Base-by-base conservation (phyloP, 169 alveolate genomes). In the Theileria orientalis region DNA sequence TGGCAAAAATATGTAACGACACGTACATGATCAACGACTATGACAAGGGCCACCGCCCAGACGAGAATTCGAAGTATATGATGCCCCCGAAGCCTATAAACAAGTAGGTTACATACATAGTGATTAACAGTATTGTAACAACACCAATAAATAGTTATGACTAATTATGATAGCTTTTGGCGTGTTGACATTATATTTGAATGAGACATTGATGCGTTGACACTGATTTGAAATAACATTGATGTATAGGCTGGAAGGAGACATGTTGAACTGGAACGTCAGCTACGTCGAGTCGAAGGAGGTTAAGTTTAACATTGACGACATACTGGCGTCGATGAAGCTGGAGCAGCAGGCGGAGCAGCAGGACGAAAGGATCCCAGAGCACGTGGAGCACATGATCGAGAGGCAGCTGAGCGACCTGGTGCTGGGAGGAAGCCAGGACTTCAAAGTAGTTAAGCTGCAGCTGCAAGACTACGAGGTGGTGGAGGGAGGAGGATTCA, bases 81-180 rank as follows among this genome's bases (percentile, higher is more conserved):
- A 59, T 74, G 19, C 75, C 84, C 0, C 90, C 85, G 30, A 78
- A 68, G n/a, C 83, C 84, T 33, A 75, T 84, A 13, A 63, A 63
- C 27, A 74, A 83, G 91, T 73, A 77, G 21, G 5, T 37, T 7
- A 37, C 44, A 37, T 7, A 7, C 5, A 37, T 37, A 37, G 9
- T 37, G 9, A 37, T 9, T 7, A 37, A 7, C 5, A 37, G 16
- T 7, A 37, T 9, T 7, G 9, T 37, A 37, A 37, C 9, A 37
- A 37, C 44, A 37, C 5, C 9, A 37, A 37, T 9, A 37, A 37
- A 7, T 37, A 37, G 5, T 37, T 37, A 37, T 7, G n/a, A n/a
- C n/a, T n/a, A n/a, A n/a, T n/a, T n/a, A n/a, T n/a, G n/a, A n/a
- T n/a, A n/a, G n/a, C n/a, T n/a, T n/a, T n/a, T n/a, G n/a, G n/a